phyloP scores from a whole-genome alignment of 1,139 yeast genomes.

The Saccharomycopsis crataegensis region DNA sequence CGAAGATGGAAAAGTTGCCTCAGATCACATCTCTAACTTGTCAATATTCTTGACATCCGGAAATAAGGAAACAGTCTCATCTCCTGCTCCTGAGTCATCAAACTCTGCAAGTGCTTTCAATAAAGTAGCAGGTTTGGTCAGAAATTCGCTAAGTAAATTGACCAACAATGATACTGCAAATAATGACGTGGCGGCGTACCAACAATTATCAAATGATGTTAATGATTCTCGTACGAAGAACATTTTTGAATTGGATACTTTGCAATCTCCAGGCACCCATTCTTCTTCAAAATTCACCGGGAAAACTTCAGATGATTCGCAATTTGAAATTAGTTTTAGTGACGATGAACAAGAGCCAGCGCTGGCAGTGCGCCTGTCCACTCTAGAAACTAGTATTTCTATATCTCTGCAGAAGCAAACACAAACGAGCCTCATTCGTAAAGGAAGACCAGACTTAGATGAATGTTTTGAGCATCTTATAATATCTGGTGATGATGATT shows the following conservation, averaged over 20 bases:
- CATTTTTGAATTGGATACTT: neutral
- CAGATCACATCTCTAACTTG: neutral
- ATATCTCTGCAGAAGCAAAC: too few species aligned
- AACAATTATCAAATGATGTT: too few species aligned
- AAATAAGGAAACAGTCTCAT: neutral
- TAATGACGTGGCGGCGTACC: too few species aligned
- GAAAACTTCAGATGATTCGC: neutral
- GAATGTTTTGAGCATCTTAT: slow-evolving; percentile 24
- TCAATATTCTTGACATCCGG: neutral
- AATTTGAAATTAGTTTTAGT: neutral
- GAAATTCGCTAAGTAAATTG: too few species aligned
- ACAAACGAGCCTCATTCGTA: neutral
- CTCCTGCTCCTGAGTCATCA: too few species aligned
- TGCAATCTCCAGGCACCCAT: neutral
- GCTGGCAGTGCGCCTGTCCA: too few species aligned
- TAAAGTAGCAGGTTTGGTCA: too few species aligned
- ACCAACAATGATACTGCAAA: too few species aligned
- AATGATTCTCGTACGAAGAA: neutral
- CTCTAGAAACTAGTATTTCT: too few species aligned
- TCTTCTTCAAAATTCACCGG: neutral
- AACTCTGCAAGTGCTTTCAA: too few species aligned
- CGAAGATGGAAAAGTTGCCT: neutral
- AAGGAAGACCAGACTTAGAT: slow-evolving; percentile 38
- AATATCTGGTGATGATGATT: neutral
- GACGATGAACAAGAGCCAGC: slow-evolving; percentile 2